Conservation (phyloP, 1,284 basidiomycete species). For the Boletus smithii region DNA sequence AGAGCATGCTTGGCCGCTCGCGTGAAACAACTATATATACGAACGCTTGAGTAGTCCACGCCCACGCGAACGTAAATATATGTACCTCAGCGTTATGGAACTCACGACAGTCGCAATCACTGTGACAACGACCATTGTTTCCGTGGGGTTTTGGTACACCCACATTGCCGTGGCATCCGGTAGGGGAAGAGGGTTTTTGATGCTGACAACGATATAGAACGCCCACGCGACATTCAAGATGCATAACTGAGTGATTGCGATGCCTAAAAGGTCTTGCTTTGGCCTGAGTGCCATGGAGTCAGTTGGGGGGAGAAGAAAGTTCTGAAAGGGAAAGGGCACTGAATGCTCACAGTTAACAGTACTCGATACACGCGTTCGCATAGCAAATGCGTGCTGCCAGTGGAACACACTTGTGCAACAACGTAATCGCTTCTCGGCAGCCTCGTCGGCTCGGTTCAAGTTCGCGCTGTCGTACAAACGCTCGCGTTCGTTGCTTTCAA, state of each 20-base stretch:
- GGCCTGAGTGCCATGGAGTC: not conserved
- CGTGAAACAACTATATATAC: not conserved
- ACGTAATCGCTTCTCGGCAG: too few relatives aligned
- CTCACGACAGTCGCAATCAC: not conserved
- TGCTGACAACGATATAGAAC: not conserved
- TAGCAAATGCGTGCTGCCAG: too few relatives aligned
- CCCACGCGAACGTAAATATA: too few relatives aligned
- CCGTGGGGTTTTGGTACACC: not conserved
- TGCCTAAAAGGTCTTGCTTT: not conserved
- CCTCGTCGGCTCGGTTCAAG: too few relatives aligned
- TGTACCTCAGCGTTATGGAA: not conserved
- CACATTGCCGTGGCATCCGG: not conserved
- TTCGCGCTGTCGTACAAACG: too few relatives aligned
- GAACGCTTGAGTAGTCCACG: too few relatives aligned
- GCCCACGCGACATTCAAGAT: not conserved
- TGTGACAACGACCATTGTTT: not conserved
- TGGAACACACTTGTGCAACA: too few relatives aligned
- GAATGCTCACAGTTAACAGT: not conserved
- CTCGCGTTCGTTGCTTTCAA: too few relatives aligned
- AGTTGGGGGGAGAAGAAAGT: not conserved
- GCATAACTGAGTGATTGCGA: not conserved
- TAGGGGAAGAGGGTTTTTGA: not conserved
- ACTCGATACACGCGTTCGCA: not conserved
- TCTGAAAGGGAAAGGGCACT: not conserved
- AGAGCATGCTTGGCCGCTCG: not conserved